Percentiles rank a stretch among this genome's conserved stretches.
Evolutionary conservation across 768 basidiomycete genomes (phyloP).

Genomic region (Boletus fagicola): DNA sequence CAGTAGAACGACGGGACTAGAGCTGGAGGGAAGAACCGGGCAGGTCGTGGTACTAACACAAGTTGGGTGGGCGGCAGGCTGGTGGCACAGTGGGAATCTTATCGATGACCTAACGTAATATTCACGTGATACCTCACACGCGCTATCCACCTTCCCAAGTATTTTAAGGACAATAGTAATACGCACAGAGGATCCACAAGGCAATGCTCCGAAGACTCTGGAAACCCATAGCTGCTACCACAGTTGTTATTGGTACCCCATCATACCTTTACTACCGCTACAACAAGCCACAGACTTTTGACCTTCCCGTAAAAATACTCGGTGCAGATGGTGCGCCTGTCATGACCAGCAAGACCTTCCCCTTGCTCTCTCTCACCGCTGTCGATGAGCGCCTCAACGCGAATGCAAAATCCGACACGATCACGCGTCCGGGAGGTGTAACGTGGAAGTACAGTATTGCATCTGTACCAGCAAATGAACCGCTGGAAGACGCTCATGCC

Average conservation of each 20-base stretch:
- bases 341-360: slow-evolving; percentile 51
- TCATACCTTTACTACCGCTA: slow-evolving; percentile 58
- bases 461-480: slow-evolving; percentile 79
- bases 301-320: slow-evolving; percentile 52
- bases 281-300: slow-evolving; percentile 52
- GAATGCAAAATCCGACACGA: slow-evolving; percentile 46
- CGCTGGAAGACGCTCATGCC: slow-evolving; percentile 87
- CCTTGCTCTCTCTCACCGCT: slow-evolving; percentile 53
- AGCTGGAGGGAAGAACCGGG: slow-evolving; percentile 7
- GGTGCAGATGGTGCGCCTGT: slow-evolving; percentile 58
- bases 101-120: slow-evolving; percentile 10
- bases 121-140: slow-evolving; percentile 18
- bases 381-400: slow-evolving; percentile 59
- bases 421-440: slow-evolving; percentile 51
- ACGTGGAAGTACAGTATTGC: slow-evolving; percentile 80
- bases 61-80: slow-evolving; percentile 12
- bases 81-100: slow-evolving; percentile 26
- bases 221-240: slow-evolving; percentile 62
- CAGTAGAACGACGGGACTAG: neutral
- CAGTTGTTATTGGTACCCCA: slow-evolving; percentile 54
- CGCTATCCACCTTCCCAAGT: neutral
- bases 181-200: no score
- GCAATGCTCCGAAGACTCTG: slow-evolving; percentile 63
- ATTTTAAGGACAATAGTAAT: neutral
- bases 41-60: slow-evolving; percentile 29